These are phyloP conservation scores for Endocarpon pusillum DNA, from an alignment of 495 filamentous ascomycete genomes.

Conservation along the genomic window DNA sequence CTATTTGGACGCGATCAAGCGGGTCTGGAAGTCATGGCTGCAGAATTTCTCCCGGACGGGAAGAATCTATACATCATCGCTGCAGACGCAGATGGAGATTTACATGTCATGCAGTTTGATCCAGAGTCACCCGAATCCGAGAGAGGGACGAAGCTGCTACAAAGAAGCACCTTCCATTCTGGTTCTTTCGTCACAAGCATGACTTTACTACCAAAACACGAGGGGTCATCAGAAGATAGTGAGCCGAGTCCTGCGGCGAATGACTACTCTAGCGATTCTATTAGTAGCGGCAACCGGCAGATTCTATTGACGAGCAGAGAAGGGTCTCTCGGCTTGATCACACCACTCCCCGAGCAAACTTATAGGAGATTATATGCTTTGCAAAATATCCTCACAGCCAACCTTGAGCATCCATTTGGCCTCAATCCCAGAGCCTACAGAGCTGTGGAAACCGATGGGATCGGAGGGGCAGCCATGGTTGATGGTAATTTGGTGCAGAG, in stretches of 20 bases:
- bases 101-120: conserved; percentile 85
- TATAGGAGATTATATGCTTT: conserved; percentile 77
- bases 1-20: conserved; percentile 75
- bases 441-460: conserved; percentile 28
- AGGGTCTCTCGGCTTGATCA: conserved; percentile 60
- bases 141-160: conserved; percentile 71
- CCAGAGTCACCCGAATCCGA: conserved; percentile 92
- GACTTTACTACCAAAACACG: conserved; percentile 54
- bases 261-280: too few relatives aligned
- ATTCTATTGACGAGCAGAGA: conserved; percentile 54
- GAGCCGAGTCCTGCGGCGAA: too few relatives aligned
- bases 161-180: conserved; percentile 71
- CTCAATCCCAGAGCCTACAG: conserved; percentile 72
- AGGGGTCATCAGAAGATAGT: conserved; percentile 29
- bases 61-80: conserved; percentile 68
- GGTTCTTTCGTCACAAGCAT: conserved; percentile 59
- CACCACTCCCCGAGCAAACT: conserved; percentile 56
- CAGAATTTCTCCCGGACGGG: conserved; percentile 79
- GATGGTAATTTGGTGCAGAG: conserved; percentile 42
- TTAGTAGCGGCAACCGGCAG: too few relatives aligned
- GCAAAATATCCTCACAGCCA: conserved; percentile 57
- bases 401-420: conserved; percentile 57
- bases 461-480: conserved; percentile 39
- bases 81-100: conserved; percentile 65
- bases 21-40: conserved; percentile 58